Evolutionary conservation across 768 basidiomycete genomes (phyloP), one percentile per base, ranked within the genome.

Genomic region (Suillus subalutaceus): DNA sequence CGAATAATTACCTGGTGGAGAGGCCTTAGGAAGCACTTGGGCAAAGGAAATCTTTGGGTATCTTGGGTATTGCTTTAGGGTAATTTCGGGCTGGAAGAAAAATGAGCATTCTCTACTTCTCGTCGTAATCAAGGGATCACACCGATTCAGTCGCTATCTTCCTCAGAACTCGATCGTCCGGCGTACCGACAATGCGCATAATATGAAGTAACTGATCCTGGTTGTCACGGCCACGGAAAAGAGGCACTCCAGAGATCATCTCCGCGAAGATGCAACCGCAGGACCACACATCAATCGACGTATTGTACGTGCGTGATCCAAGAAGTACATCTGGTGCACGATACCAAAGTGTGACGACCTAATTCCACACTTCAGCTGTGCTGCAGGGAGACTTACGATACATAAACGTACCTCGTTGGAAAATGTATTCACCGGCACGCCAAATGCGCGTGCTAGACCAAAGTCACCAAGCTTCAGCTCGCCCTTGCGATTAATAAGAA

Each of bases 231-330:
- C 97, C 97, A 69, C 97, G 86, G 85, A 99, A 99, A 37, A 99
- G 85, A 35, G 97, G 97, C 6, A 96, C 91, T 2, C 97, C 97
- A 23, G 93, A 90, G 66, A 99, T 99, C 97, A 99, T 99, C 80
- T 99, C 97, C 23, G 97, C 97, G 76, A 99, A 97, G 74, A 99
- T 99, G 76, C 97, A 99, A 12, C 97, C 97, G 65, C 95, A 97
- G 16, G 94, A 96, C 97, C 97, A 99, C 60, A 99, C 92, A 76
- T 99, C 97, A 72, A 99, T 99, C 38, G 93, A 95, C 3, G 97
- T 99, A 80, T 91, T 96, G 77, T 99, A 99, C 23, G 97, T 99
- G 66, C 97, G 86, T 26, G 95, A 97, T 62, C 97, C 97, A 69
- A 99, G 87, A 32, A 99, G 86, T 52, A 99, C 97, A 74, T 99